Conservation (phyloP, 2,329 filamentous ascomycete species). For the Fusarium burgessii region DNA sequence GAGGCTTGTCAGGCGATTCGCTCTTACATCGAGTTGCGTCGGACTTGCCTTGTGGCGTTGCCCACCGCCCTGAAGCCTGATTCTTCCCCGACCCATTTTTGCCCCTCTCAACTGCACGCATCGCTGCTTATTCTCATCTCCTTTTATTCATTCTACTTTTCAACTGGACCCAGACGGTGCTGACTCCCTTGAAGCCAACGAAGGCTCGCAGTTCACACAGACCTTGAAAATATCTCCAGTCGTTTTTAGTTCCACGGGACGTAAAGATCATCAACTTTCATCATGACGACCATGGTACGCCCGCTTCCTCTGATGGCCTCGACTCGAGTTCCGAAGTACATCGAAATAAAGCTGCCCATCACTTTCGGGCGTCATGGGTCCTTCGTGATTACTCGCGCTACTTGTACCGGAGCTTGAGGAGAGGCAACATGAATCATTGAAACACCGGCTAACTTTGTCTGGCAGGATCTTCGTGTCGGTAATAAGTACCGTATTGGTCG, state of each 20-base stretch:
- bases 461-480: constrained; percentile 95
- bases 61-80: constrained; percentile 43
- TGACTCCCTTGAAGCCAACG: constrained; percentile 38
- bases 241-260: constrained; percentile 40
- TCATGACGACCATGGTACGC: constrained; percentile 67
- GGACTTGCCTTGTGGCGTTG: constrained; percentile 48
- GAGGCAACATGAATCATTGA: background rate
- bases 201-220: constrained; percentile 41
- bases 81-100: constrained; percentile 44
- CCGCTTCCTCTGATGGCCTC: background rate
- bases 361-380: background rate
- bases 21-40: constrained; percentile 38
- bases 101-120: constrained; percentile 39
- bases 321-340: background rate
- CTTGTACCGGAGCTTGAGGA: background rate
- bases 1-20: constrained; percentile 24
- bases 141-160: constrained; percentile 25
- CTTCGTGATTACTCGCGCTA: background rate
- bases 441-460: constrained; percentile 32
- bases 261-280: constrained; percentile 44
- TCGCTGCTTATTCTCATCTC: constrained; percentile 31
- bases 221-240: constrained; percentile 8
- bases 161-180: constrained; percentile 23
- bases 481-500: constrained; percentile 99
- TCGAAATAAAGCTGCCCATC: background rate